A percentile compares a stretch with the other conserved stretches of the same genome.
Evolutionary conservation across 345 rosid genomes (phyloP).

Genomic region (Gossypium anomalum): DNA sequence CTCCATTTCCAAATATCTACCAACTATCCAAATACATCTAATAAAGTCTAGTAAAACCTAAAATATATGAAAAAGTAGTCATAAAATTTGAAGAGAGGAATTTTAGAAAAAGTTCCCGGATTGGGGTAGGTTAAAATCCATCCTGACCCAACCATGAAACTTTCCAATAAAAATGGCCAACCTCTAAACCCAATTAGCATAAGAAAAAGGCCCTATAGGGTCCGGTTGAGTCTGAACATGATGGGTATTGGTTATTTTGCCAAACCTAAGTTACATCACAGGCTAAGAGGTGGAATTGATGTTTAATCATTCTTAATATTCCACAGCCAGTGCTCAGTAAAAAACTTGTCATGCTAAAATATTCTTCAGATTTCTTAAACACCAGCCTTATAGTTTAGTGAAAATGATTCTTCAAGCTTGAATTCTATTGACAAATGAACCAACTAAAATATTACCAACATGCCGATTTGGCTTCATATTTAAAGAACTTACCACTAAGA

Average conservation of each 20-base stretch:
- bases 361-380: not conserved
- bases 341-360: not conserved
- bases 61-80: not conserved
- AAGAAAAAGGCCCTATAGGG: not conserved
- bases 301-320: not conserved
- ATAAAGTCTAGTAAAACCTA: not conserved
- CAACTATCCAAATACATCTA: not conserved
- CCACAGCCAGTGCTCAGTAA: not conserved
- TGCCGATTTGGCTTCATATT: not conserved
- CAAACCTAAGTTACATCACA: not conserved
- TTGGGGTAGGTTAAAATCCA: not conserved
- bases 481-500: slow-evolving; percentile 49
- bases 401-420: not conserved
- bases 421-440: not conserved
- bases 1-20: not conserved
- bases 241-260: not conserved
- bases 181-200: not conserved
- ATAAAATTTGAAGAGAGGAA: not conserved
- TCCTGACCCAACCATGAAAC: not conserved
- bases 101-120: not conserved
- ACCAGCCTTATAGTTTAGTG: not conserved
- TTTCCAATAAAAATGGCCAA: not conserved
- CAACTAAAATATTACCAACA: not conserved
- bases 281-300: not conserved
- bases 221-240: not conserved